These are phyloP conservation scores for Psilocybe sp. DNA, from an alignment of 768 basidiomycete species.

Conservation along the genomic window DNA sequence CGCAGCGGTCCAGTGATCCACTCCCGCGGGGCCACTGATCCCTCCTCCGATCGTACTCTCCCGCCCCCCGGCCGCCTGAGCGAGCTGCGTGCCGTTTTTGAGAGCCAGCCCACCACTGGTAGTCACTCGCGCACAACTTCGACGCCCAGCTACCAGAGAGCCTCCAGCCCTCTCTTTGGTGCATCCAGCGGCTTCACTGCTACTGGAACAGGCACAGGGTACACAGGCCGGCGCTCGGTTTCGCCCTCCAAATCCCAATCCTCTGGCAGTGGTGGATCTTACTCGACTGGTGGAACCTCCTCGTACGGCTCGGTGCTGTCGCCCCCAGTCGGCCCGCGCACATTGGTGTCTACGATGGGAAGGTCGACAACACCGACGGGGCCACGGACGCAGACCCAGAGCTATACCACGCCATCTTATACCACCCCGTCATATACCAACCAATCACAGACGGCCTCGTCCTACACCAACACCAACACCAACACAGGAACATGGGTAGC, in stretches of 20 bases:
- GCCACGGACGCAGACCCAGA: slow-evolving; percentile 22
- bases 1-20: slow-evolving; percentile 41
- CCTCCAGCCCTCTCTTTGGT: slow-evolving; percentile 28
- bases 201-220: slow-evolving; percentile 32
- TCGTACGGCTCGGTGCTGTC: slow-evolving; percentile 13
- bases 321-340: slow-evolving; percentile 47
- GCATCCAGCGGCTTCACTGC: no score
- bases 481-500: slow-evolving; percentile 25
- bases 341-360: slow-evolving; percentile 33
- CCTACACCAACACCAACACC: slow-evolving; percentile 8
- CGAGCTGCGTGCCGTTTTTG: slow-evolving; percentile 76
- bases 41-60: slow-evolving; percentile 39
- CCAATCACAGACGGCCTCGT: no score
- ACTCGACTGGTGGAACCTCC: slow-evolving; percentile 24
- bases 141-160: slow-evolving; percentile 36
- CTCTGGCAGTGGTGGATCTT: slow-evolving; percentile 37
- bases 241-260: slow-evolving; percentile 44
- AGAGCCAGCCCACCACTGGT: slow-evolving; percentile 36
- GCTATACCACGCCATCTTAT: slow-evolving; percentile 29
- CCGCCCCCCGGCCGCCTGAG: slow-evolving; percentile 59
- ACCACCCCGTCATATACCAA: slow-evolving; percentile 32
- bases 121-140: slow-evolving; percentile 56
- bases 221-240: slow-evolving; percentile 39
- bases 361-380: slow-evolving; percentile 27
- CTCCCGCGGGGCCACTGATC: slow-evolving; percentile 58